These are phyloP conservation scores for Vachellia collinsii DNA, from an alignment of 306 rosid genomes.

Conservation along the genomic window DNA sequence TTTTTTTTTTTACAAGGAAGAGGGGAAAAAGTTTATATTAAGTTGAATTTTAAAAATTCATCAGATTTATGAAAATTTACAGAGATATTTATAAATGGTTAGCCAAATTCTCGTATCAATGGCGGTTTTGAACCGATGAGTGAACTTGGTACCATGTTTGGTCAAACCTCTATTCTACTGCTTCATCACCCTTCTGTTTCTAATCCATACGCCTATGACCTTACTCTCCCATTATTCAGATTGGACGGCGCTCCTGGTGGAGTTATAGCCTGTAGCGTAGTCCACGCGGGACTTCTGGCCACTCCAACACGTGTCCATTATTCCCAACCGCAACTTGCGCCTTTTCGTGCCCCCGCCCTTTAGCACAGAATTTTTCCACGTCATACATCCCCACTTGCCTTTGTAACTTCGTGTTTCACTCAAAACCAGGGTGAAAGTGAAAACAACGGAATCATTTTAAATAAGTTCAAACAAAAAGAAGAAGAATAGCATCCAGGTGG, in stretches of 20 bases:
- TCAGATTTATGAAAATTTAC: no score
- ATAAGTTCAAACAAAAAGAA: background rate
- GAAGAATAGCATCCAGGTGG: background rate
- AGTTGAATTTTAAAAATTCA: no score
- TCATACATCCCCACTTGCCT: background rate
- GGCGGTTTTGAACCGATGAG: no score
- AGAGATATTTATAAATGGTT: no score
- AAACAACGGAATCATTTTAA: background rate
- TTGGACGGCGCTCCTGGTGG: conserved; percentile 25
- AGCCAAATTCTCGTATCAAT: no score
- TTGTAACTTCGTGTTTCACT: background rate
- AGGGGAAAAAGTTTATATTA: no score
- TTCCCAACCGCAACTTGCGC: conserved; percentile 22
- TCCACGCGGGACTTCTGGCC: background rate
- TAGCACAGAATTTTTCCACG: conserved; percentile 40
- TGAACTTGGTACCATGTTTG: no score
- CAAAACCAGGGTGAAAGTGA: background rate
- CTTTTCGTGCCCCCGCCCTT: conserved; percentile 37
- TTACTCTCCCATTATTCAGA: background rate
- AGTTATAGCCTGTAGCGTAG: background rate
- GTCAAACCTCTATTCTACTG: no score
- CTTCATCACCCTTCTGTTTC: no score
- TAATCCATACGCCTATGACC: no score
- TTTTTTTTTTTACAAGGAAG: no score
- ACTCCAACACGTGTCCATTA: conserved; percentile 43